These are phyloP conservation scores for Aureobasidium sp. DNA, from an alignment of 2,329 filamentous ascomycete species.

Conservation along the genomic window DNA sequence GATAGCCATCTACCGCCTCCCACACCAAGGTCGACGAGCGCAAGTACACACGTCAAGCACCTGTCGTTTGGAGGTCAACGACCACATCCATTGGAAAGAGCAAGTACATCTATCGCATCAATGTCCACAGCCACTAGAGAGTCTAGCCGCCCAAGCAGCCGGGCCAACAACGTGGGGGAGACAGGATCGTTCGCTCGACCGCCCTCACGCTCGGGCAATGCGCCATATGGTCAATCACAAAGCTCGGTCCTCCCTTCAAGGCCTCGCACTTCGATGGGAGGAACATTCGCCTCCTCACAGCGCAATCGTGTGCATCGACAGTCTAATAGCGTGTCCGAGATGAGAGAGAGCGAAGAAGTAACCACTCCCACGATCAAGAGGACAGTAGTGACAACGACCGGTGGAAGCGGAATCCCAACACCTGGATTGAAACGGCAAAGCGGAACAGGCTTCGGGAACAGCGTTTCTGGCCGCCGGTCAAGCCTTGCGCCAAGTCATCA, in stretches of 20 bases:
- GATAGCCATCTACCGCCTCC: conserved; percentile 14
- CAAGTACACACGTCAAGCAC: conserved; percentile 30
- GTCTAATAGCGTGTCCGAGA: conserved; percentile 21
- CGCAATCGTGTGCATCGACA: conserved; percentile 18
- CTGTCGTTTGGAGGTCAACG: conserved; percentile 41
- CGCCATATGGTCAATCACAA: conserved; percentile 27
- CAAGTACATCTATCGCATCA: conserved; percentile 18
- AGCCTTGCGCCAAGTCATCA: conserved; percentile 11
- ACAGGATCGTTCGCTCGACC: conserved; percentile 23
- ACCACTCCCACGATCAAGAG: conserved; percentile 32
- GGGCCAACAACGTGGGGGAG: conserved; percentile 52
- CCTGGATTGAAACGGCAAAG: conserved; percentile 45
- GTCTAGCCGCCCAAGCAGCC: conserved; percentile 61
- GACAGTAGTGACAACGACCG: conserved; percentile 30
- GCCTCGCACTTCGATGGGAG: conserved; percentile 62
- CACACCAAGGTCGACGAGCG: conserved; percentile 16
- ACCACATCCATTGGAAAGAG: conserved; percentile 18
- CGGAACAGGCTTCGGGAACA: conserved; percentile 21
- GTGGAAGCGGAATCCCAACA: conserved; percentile 42
- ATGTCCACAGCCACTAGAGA: neutral
- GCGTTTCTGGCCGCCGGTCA: conserved; percentile 10
- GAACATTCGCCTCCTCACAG: conserved; percentile 37
- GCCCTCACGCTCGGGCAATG: neutral
- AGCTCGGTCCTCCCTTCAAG: conserved; percentile 33
- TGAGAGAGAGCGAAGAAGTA: conserved; percentile 16